Evolutionary conservation across 148 eudicot genomes (phyloP), one percentile per base, ranked within the genome.

Genomic region (Persicaria maculosa): DNA sequence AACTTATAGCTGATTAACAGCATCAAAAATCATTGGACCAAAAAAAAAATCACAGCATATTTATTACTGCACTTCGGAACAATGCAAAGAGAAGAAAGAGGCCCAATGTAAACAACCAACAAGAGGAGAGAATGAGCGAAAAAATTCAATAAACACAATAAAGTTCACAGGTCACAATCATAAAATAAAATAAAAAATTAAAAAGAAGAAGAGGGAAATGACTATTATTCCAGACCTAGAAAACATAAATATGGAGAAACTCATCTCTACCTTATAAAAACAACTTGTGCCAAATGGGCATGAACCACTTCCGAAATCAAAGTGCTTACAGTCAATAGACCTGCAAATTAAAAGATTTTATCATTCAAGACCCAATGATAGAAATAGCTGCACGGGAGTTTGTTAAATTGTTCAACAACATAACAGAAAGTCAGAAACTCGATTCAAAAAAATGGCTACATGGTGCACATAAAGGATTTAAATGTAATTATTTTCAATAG

Each of bases 201-300:
- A 25, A 25, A 25, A 25, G 1, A 25, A 25, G 1, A 25, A 25
- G 31, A 25, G 31, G 31, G 53, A 50, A 11, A 50, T 11, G 1
- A 11, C 16, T 50, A 50, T 14, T 4, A 50, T 50, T 12, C 16
- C 16, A 10, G 54, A 10, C 4, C 5, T 11, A 50, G 54, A 12
- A 11, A 50, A 50, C 16, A 50, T 10, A 10, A 14, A 14, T 12
- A 50, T 2, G 54, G 15, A 10, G 16, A 10, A 12, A 50, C 12
- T 16, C 15, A 16, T 50, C 16, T 50, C 67, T 75, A 94, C 98
- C 97, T 86, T 94, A 85, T 94, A 94, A 77, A 94, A 94, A 74
- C 98, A 94, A 81, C 98, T 91, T 57, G 96, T 83, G 71, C 96
- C 97, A 75, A 94, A 94, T 62, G 98, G 98, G 79, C 98, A 94